Percentiles rank a stretch among this genome's conserved stretches.
Evolutionary conservation across 2,329 filamentous ascomycete genomes (phyloP).

Genomic region (Pezicula radicicola): DNA sequence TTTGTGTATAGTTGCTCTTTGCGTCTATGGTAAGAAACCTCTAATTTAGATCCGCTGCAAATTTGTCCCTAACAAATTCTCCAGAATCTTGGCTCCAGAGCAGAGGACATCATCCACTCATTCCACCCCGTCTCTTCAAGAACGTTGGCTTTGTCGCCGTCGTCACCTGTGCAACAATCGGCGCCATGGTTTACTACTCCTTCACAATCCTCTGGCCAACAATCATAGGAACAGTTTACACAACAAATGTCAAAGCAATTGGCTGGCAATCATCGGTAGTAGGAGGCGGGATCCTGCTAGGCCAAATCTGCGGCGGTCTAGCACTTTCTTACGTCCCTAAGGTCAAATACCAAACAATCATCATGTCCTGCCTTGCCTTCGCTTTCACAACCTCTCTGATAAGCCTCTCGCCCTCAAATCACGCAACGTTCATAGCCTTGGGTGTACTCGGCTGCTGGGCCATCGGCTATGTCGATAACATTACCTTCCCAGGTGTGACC

Average conservation of each 20-base stretch:
- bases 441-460: conserved; percentile 26
- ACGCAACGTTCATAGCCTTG: conserved; percentile 26
- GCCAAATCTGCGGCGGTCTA: conserved; percentile 34
- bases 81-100: conserved; percentile 33
- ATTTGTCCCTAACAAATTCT: neutral
- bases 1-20: conserved; percentile 9
- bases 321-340: conserved; percentile 33
- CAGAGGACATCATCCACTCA: conserved; percentile 32
- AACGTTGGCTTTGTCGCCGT: conserved; percentile 37
- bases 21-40: conserved; percentile 14
- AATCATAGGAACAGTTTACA: conserved; percentile 39
- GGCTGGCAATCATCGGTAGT: conserved; percentile 40
- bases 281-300: conserved; percentile 38
- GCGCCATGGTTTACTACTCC: conserved; percentile 43
- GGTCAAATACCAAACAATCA: conserved; percentile 33
- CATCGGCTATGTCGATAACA: conserved; percentile 33
- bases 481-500: conserved; percentile 32
- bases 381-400: conserved; percentile 30
- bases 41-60: neutral
- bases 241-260: conserved; percentile 32
- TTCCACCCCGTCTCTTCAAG: conserved; percentile 40
- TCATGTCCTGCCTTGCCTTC: conserved; percentile 24
- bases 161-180: conserved; percentile 35
- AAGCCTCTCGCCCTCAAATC: conserved; percentile 22
- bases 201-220: conserved; percentile 42